Evolutionary conservation across 2,329 filamentous ascomycete species (phyloP), one percentile per base, ranked within the genome.

Genomic region (Penicillium sp.): DNA sequence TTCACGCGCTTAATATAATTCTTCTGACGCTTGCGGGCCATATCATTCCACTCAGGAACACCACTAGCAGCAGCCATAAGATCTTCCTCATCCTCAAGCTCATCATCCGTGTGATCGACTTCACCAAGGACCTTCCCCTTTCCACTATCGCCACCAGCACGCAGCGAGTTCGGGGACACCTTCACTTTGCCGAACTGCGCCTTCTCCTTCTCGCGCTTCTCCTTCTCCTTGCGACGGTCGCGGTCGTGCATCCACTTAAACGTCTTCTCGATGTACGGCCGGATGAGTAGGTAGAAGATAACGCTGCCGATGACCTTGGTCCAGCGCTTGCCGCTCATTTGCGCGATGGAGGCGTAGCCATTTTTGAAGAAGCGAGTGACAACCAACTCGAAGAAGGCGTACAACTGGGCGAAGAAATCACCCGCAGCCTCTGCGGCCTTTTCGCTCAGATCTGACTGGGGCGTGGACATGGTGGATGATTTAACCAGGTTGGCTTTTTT

Each of bases 261-360:
- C 38, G 85, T 74, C 69, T 87, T 88, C 68, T 92, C 81, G 50
- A 92, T 73, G 71, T 91, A 91, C 0, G 90, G 90, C 1, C 91
- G 86, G 25, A 91, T 68, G 51, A 94, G 82, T 62, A 87, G 70
- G 78, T 93, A 95, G 54, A 84, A 87, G 67, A 90, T 84, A 21
- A 91, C 83, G 60, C 91, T 83, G 63, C 86, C 81, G 64, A 91
- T 75, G 57, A 94, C 81, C 47, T 90, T 88, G 66, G 94, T 76
- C 74, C 78, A 82, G 64, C 80, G 79, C 58, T 75, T 69, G 34
- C 71, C 57, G 45, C 71, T 74, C 63, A 82, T 75, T 29, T 74
- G 66, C 29, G 74, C 70, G 66, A 82, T 75, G 44, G 79, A 75
- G 52, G 64, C 59, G 58, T 73, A 69, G 54, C 76, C 64, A 67